These are phyloP conservation scores for Volvox africanus DNA, from an alignment of 139 green algal genomes.

Conservation along the genomic window DNA sequence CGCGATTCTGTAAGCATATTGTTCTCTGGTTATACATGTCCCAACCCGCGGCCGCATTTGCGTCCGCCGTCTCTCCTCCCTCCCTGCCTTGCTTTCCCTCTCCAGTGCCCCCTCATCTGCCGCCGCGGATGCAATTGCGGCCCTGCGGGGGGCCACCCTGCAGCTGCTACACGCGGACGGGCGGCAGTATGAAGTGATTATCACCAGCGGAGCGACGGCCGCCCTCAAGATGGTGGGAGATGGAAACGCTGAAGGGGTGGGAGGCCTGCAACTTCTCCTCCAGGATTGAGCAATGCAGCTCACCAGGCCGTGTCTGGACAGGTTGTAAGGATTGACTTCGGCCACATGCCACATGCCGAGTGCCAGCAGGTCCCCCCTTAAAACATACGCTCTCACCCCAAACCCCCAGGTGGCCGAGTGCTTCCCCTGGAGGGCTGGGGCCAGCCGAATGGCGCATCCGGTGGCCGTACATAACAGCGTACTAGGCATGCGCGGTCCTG, in stretches of 20 bases:
- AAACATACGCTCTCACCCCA: too few species aligned
- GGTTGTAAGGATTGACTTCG: too few species aligned
- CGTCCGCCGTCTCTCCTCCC: background rate
- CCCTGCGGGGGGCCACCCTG: conserved; percentile 55
- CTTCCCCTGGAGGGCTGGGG: conserved; percentile 80
- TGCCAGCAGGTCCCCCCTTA: too few species aligned
- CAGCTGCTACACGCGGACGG: conserved; percentile 52
- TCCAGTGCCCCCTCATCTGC: background rate
- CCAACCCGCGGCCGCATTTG: too few species aligned
- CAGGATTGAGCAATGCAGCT: too few species aligned
- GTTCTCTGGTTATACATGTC: too few species aligned
- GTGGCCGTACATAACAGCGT: conserved; percentile 81
- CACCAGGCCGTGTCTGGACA: too few species aligned
- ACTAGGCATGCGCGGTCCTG: conserved; percentile 83
- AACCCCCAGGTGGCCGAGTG: conserved; percentile 72
- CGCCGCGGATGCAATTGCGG: conserved; percentile 9
- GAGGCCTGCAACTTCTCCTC: too few species aligned
- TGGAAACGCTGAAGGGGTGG: too few species aligned
- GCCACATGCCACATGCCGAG: too few species aligned
- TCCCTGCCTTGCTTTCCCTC: background rate
- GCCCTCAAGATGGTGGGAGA: conserved; percentile 78
- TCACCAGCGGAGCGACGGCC: conserved; percentile 80
- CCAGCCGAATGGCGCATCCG: conserved; percentile 73
- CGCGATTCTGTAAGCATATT: too few species aligned
- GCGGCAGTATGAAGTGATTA: conserved; percentile 67